Conservation (phyloP, 257 asterid species). For the Nicotiana sylvestris region DNA sequence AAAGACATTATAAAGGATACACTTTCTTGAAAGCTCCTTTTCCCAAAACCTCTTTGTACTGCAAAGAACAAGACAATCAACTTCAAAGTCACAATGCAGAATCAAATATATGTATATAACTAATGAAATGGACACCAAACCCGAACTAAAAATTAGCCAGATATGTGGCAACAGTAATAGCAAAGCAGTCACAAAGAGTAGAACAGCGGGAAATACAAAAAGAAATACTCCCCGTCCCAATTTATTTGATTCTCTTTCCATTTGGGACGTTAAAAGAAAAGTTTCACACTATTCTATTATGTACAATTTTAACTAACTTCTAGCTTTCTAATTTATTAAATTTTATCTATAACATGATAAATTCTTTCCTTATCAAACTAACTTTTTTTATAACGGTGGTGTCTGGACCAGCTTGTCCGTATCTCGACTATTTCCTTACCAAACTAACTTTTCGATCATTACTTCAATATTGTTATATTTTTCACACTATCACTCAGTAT, state of each 20-base stretch:
- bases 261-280: background rate
- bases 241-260: background rate
- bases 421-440: too few species aligned
- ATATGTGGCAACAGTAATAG: background rate
- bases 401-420: too few species aligned
- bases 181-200: background rate
- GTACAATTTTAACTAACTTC: background rate
- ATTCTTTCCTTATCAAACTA: background rate
- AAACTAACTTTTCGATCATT: background rate
- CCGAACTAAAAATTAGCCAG: background rate
- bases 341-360: background rate
- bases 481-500: background rate
- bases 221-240: background rate
- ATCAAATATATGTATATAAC: constrained; percentile 6
- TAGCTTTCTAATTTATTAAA: background rate
- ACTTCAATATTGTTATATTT: background rate
- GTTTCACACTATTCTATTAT: background rate
- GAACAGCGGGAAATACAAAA: background rate
- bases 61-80: constrained; percentile 29
- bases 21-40: constrained; percentile 97
- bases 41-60: constrained; percentile 89
- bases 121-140: background rate
- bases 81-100: background rate
- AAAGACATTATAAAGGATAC: constrained; percentile 45
- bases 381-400: too few species aligned